Conservation (phyloP, 2,329 filamentous ascomycete genomes). For the Xylariaceae sp. region DNA sequence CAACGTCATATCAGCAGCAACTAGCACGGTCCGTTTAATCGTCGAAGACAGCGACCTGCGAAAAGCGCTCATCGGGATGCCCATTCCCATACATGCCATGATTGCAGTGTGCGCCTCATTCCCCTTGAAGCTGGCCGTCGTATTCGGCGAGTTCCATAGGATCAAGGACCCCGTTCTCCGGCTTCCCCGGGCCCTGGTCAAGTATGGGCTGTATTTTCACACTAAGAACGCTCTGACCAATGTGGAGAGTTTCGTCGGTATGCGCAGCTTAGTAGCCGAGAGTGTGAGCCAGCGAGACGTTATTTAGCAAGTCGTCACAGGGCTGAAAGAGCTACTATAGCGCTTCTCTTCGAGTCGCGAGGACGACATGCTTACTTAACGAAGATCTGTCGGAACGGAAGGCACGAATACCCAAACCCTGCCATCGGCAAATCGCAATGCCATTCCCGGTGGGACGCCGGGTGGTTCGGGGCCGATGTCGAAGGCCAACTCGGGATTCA, state of each 20-base stretch:
- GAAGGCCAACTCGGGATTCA: too few relatives aligned
- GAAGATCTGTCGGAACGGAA: too few relatives aligned
- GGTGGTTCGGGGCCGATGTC: too few relatives aligned
- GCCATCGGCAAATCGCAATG: too few relatives aligned
- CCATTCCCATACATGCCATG: conserved; percentile 18
- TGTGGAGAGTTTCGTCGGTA: conserved; percentile 8
- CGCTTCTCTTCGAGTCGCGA: conserved; percentile 5
- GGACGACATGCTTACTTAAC: conserved; percentile 8
- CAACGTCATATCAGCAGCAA: conserved; percentile 14
- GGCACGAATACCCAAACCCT: too few relatives aligned
- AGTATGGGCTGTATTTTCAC: conserved; percentile 17
- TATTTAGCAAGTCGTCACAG: conserved; percentile 15
- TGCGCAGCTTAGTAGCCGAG: conserved; percentile 12
- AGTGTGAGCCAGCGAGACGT: conserved; percentile 16
- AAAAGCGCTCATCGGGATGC: conserved; percentile 14
- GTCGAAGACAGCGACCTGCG: conserved; percentile 13
- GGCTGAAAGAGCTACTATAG: conserved; percentile 17
- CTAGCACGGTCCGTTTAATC: conserved; percentile 13
- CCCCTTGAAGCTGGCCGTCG: conserved; percentile 17
- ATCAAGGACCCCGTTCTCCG: conserved; percentile 1
- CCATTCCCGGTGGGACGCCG: too few relatives aligned
- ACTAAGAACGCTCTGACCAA: conserved; percentile 8
- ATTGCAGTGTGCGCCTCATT: conserved; percentile 18
- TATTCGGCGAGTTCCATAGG: conserved; percentile 9
- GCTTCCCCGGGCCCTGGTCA: conserved; percentile 13